Conservation (phyloP, 352 stramenopile species). For the Phytophthora crassamura region DNA sequence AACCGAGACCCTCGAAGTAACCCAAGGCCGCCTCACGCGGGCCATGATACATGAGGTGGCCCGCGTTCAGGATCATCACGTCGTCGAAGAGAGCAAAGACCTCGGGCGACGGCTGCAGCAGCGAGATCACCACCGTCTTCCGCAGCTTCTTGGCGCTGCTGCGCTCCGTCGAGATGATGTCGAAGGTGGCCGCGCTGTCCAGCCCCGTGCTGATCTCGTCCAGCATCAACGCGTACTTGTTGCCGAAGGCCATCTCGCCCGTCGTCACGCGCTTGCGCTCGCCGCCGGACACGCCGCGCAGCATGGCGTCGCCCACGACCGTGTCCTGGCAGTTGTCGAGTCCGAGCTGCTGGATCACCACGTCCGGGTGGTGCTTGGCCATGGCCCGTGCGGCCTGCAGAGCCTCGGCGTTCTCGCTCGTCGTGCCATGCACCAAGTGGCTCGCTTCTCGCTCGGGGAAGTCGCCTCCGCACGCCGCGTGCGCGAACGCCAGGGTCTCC, state of each 20-base stretch:
- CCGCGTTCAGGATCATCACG: slow-evolving; percentile 72
- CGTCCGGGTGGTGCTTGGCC: too few relatives aligned
- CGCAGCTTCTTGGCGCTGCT: too few relatives aligned
- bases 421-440: too few relatives aligned
- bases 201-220: slow-evolving; percentile 23
- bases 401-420: too few relatives aligned
- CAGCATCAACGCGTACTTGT: slow-evolving; percentile 23
- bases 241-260: slow-evolving; percentile 22
- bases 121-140: too few relatives aligned
- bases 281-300: slow-evolving; percentile 15
- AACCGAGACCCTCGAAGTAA: slow-evolving; percentile 22
- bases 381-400: too few relatives aligned
- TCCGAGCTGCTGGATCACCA: too few relatives aligned
- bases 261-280: slow-evolving; percentile 28
- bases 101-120: too few relatives aligned
- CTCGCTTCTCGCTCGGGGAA: too few relatives aligned
- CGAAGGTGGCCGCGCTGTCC: slow-evolving; percentile 14
- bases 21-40: slow-evolving; percentile 16
- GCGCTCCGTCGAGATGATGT: too few relatives aligned
- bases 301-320: slow-evolving; percentile 26
- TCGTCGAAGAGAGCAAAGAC: slow-evolving; percentile 55
- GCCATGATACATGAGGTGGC: slow-evolving; percentile 77
- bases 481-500: slow-evolving; percentile 33
- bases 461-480: too few relatives aligned
- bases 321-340: too few relatives aligned